Base-by-base conservation (phyloP, 768 basidiomycete genomes). In the Russula sp. region DNA sequence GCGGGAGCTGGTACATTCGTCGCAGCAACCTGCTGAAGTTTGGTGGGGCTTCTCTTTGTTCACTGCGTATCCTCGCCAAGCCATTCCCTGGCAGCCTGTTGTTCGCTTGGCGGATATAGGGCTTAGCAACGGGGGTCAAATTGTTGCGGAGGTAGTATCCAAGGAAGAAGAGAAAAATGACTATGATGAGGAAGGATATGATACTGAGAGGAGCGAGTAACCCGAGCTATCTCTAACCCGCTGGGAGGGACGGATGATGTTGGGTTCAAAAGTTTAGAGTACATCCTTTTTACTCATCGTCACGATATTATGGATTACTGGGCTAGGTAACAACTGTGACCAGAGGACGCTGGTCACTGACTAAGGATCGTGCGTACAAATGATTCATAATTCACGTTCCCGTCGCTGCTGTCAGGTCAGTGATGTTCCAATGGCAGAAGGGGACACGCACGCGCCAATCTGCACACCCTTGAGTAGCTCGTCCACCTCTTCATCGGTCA, bases 401-500 rank as follows among this genome's bases (percentile, higher is more conserved):
- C 96, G 70, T 98, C 95, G 25, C 95, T 97, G 70, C 5, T 20
- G 49, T 45, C 20, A 18, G 68, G 46, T 14, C 39, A 56, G 56
- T 41, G 22, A 38, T 5, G 35, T 58, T n/a, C 38, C 51, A 42
- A 50, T 16, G 46, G 65, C 16, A 6, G 61, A 66, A 38, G 20
- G 13, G 16, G 46, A 46, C 2, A 84, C 86, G 78, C 70, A 93
- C 88, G 83, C 78, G 74, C 89, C 90, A 59, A 97, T 85, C 75
- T 95, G 92, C 38, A 95, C 92, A 32, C 94, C 94, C 75, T 98
- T 98, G 68, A 99, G 79, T 68, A 99, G 79, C 75, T 99, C 97
- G 71, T 98, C 96, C 20, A 98, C 97, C 77, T 98, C 97, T 66
- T 94, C 92, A 71, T 98, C 94, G 7, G 86, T 73, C 93, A 99